A percentile compares a stretch with the other conserved stretches of the same genome.
These are phyloP conservation scores for Syncephalastrum sp. DNA, from an alignment of 371 early-diverging fungal genomes.

Conservation along the genomic window DNA sequence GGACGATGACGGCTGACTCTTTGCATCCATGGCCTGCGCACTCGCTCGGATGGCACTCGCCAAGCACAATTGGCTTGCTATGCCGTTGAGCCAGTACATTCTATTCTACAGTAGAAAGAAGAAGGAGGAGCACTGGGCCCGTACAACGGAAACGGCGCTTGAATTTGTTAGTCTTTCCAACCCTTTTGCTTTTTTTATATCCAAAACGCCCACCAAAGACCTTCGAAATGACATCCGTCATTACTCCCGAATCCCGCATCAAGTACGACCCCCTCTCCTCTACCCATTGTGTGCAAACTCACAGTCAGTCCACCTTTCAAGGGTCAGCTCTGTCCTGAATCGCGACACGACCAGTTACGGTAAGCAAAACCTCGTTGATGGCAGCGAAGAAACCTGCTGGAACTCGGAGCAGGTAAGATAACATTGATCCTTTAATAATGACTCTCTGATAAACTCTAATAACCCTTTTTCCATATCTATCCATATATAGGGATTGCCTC, in stretches of 20 bases:
- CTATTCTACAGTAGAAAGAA: no score
- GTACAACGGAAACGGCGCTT: no score
- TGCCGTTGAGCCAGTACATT: constrained; percentile 57
- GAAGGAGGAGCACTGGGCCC: no score
- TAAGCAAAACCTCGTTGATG: constrained; percentile 80
- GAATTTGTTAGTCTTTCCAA: no score
- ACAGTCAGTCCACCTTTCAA: constrained; percentile 18
- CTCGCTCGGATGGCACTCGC: constrained; percentile 13
- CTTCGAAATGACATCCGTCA: neutral
- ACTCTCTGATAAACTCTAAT: neutral
- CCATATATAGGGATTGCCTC: constrained; percentile 74
- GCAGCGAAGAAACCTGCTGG: constrained; percentile 88
- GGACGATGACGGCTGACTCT: constrained; percentile 6
- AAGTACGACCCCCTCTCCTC: constrained; percentile 35
- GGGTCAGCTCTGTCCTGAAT: constrained; percentile 90
- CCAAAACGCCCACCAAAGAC: no score
- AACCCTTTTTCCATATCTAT: neutral
- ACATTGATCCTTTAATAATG: neutral
- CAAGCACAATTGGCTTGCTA: constrained; percentile 43
- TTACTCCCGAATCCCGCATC: constrained; percentile 55
- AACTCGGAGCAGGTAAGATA: constrained; percentile 81
- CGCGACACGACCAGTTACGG: constrained; percentile 77
- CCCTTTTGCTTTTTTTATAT: no score
- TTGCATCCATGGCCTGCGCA: constrained; percentile 13
- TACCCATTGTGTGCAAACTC: neutral